Base-by-base conservation (phyloP, 1,284 basidiomycete species). In the Cystobasidium slooffiae region DNA sequence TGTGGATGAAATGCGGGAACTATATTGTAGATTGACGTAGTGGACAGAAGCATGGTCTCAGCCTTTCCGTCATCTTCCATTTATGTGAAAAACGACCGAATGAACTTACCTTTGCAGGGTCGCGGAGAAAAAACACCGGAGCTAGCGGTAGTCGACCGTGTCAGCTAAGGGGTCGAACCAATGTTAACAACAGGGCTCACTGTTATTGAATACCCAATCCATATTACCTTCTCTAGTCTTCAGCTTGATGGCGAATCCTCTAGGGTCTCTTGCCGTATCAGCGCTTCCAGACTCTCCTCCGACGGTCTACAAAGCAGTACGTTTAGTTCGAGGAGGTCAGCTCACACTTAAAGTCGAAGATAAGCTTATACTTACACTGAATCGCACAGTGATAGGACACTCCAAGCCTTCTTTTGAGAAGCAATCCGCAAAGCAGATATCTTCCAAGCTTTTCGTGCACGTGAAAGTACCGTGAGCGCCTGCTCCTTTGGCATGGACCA, bases 391-490 rank as follows among this genome's bases (percentile, higher is more conserved):
- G 9, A 89, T 84, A 64, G 87, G 86, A 64, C 66, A 68, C 81
- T 88, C 88, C 82, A 87, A 89, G 63, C 91, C 91, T 74, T 90
- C 87, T 75, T 88, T 86, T 12, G 84, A 84, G 85, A 94, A 89
- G 80, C 94, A 84, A 62, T 86, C 82, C 77, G 91, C 89, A 76
- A 87, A 88, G 68, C 89, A 91, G 77, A 97, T 85, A 82, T 96
- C 91, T 75, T 88, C 87, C 80, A 94, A 86, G 79, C 90, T 89
- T 76, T 94, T 88, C 47, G 92, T 94, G 79, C 76, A 75, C 84
- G 93, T 89, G 82, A 94, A 96, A 84, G 88, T 88, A 18, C 94
- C 94, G 81, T 96, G 93, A 39, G 94, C 94, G 77, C 93, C 94
- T 70, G 90, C 89, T 76, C 89, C 92, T 82, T 91, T 92, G 75